Evolutionary conservation across 345 rosid genomes (phyloP).

Genomic region (Cardamine resedifolia): DNA sequence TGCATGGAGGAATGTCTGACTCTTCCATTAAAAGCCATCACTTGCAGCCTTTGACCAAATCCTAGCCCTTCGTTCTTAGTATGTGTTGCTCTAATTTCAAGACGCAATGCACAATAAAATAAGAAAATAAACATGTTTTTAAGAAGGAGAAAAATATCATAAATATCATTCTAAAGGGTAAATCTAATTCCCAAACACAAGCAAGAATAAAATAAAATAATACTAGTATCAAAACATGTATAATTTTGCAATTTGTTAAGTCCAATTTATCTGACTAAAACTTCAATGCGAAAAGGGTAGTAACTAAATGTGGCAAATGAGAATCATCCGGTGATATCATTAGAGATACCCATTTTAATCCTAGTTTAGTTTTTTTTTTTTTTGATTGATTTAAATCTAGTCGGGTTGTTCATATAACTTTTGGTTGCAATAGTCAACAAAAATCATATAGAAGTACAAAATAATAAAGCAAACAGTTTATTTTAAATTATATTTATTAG

Average conservation of each 20-base stretch:
- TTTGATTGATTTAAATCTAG: too few relatives aligned
- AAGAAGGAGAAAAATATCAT: background rate
- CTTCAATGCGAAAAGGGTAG: background rate
- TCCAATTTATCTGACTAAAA: background rate
- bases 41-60: constrained; percentile 39
- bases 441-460: too few relatives aligned
- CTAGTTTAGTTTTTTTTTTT: too few relatives aligned
- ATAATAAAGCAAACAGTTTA: too few relatives aligned
- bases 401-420: too few relatives aligned
- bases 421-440: too few relatives aligned
- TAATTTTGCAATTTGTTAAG: too few relatives aligned
- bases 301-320: background rate
- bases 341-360: background rate
- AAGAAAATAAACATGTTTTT: constrained; percentile 12
- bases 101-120: constrained; percentile 8
- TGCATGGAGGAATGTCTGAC: constrained; percentile 34
- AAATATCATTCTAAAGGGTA: background rate
- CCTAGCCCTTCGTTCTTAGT: constrained; percentile 20
- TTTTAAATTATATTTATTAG: too few relatives aligned
- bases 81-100: constrained; percentile 23
- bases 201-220: background rate
- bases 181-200: background rate
- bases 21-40: constrained; percentile 10
- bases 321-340: background rate
- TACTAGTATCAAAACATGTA: too few relatives aligned